A percentile compares a stretch with the other conserved stretches of the same genome.
Conservation (phyloP, 2,329 filamentous ascomycete species). For the Trichoderma arundinaceum region DNA sequence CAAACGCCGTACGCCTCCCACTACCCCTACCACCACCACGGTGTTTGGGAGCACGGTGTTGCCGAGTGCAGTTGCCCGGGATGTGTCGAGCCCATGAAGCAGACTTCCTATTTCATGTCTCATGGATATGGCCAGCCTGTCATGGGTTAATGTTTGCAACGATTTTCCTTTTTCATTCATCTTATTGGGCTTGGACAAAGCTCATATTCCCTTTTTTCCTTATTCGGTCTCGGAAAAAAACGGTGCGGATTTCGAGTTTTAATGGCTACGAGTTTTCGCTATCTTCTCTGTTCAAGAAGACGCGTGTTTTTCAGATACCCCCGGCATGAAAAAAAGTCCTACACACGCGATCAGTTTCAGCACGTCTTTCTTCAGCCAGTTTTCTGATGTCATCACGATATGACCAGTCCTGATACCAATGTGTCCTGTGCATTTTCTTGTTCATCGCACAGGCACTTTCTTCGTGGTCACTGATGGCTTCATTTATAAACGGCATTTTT, state of each 20-base stretch:
- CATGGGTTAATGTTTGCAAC: conserved; percentile 52
- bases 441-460: conserved; percentile 13
- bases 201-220: conserved; percentile 20
- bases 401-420: conserved; percentile 4
- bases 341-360: conserved; percentile 38
- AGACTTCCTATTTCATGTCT: conserved; percentile 54
- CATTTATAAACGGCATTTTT: conserved; percentile 28
- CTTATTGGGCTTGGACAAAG: conserved; percentile 5
- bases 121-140: conserved; percentile 61
- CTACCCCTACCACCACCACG: conserved; percentile 53
- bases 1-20: conserved; percentile 50
- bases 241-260: conserved; percentile 36
- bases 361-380: conserved; percentile 33
- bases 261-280: conserved; percentile 45
- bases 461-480: conserved; percentile 23
- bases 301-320: conserved; percentile 49
- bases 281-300: conserved; percentile 39
- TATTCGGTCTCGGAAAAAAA: conserved; percentile 31
- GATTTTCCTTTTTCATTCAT: conserved; percentile 35
- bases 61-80: conserved; percentile 57
- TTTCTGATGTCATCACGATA: conserved; percentile 20
- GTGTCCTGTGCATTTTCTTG: conserved; percentile 13
- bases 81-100: conserved; percentile 55
- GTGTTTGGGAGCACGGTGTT: conserved; percentile 58
- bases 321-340: conserved; percentile 46